These are phyloP conservation scores for Fusarium agapanthi DNA, from an alignment of 2,329 filamentous ascomycete genomes.

Conservation along the genomic window DNA sequence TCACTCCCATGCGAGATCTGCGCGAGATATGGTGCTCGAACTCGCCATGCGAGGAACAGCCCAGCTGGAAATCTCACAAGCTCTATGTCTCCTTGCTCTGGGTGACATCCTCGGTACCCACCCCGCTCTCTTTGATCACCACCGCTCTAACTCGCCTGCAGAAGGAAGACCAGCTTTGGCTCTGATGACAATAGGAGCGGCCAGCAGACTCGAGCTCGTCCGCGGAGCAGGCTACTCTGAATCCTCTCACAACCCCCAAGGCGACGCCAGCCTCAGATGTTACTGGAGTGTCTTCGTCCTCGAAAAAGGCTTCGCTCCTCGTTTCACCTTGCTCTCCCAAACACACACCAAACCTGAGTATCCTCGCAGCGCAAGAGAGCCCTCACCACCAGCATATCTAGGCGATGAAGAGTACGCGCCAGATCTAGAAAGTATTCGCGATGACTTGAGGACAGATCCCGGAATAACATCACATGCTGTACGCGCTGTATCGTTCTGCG, in stretches of 20 bases:
- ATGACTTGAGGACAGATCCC: conserved; percentile 10
- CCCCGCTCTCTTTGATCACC: accelerated
- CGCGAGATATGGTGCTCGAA: conserved; percentile 17
- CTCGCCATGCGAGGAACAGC: conserved; percentile 27
- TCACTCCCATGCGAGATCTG: conserved; percentile 2
- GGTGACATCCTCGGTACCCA: conserved; percentile 14
- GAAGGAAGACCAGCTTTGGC: conserved; percentile 30
- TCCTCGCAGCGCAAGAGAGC: conserved; percentile 22
- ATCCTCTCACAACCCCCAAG: neutral
- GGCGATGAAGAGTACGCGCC: conserved; percentile 26
- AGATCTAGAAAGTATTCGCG: conserved; percentile 28
- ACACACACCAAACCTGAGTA: conserved; percentile 13
- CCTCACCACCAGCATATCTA: conserved; percentile 8
- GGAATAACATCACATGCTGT: conserved; percentile 33
- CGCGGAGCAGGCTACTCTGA: conserved; percentile 3
- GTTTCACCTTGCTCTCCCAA: conserved; percentile 4
- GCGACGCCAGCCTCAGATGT: conserved; percentile 26
- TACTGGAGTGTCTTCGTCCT: conserved; percentile 38
- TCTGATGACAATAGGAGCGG: conserved; percentile 36
- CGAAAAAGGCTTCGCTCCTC: conserved; percentile 30
- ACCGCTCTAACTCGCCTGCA: neutral
- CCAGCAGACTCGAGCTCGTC: conserved; percentile 27
- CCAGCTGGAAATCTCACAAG: conserved; percentile 18
- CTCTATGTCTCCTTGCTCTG: conserved; percentile 8
- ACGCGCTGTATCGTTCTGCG: conserved; percentile 21